phyloP scores from a whole-genome alignment of 768 basidiomycete species.

The Neoboletus magnificus region DNA sequence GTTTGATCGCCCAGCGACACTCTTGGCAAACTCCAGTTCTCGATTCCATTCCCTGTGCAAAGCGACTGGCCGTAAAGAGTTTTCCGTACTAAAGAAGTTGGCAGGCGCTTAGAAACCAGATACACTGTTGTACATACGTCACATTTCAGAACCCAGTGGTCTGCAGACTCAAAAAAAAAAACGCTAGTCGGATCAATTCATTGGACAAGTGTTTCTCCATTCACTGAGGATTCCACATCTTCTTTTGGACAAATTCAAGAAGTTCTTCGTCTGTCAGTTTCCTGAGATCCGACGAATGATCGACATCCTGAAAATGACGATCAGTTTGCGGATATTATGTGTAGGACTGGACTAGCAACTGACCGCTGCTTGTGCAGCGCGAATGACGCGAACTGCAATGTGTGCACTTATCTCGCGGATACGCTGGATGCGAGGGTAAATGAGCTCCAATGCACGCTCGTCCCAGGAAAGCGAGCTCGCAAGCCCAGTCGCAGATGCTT shows the following conservation, averaged over 20 bases:
- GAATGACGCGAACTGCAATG: slow-evolving; percentile 75
- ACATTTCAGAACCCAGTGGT: background rate
- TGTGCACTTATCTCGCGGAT: slow-evolving; percentile 80
- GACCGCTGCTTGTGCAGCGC: slow-evolving; percentile 74
- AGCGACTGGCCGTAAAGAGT: slow-evolving; percentile 71
- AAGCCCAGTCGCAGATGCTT: slow-evolving; percentile 79
- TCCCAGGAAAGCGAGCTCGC: slow-evolving; percentile 68
- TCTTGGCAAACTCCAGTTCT: slow-evolving; percentile 55
- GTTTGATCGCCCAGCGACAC: slow-evolving; percentile 60
- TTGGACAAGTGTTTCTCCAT: background rate
- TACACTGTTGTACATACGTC: slow-evolving; percentile 6
- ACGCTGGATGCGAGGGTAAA: slow-evolving; percentile 83
- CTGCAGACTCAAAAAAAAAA: background rate
- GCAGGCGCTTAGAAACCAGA: slow-evolving; percentile 37
- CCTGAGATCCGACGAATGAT: slow-evolving; percentile 52
- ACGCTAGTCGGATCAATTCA: background rate
- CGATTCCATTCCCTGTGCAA: slow-evolving; percentile 68
- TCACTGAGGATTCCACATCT: slow-evolving; percentile 69
- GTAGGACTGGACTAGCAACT: slow-evolving; percentile 26
- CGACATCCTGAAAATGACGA: slow-evolving; percentile 45
- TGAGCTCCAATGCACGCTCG: slow-evolving; percentile 60
- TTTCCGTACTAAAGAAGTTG: slow-evolving; percentile 64
- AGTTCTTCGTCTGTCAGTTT: slow-evolving; percentile 55
- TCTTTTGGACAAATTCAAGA: slow-evolving; percentile 48
- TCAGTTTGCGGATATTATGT: slow-evolving; percentile 15